phyloP scores from a whole-genome alignment of 495 filamentous ascomycete genomes.

The Xylaria flabelliformis region DNA sequence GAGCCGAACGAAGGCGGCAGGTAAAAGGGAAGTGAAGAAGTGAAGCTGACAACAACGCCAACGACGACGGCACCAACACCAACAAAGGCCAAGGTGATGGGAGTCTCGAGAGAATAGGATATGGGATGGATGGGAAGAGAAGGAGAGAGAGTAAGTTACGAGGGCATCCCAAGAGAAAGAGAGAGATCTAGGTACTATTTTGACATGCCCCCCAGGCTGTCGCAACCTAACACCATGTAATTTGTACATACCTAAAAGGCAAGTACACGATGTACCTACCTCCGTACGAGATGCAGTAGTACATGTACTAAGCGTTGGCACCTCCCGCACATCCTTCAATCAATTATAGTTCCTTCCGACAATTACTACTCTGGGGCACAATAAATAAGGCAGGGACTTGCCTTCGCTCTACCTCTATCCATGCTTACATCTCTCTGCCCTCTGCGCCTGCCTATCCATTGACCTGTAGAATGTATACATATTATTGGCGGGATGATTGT shows the following conservation, averaged over 20 bases:
- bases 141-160: neutral
- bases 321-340: neutral
- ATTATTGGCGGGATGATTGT: neutral
- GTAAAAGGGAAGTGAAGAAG: constrained; percentile 7
- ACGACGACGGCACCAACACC: constrained; percentile 8
- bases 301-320: neutral
- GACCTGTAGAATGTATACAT: neutral
- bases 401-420: neutral
- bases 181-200: neutral
- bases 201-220: neutral
- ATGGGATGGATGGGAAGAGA: neutral
- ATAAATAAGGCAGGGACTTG: neutral
- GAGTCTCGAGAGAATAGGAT: constrained; percentile 5
- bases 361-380: neutral
- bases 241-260: neutral
- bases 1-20: neutral
- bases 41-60: constrained; percentile 19
- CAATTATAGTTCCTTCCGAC: constrained; percentile 9
- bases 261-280: neutral
- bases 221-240: neutral
- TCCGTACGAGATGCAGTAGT: neutral
- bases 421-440: neutral
- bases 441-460: neutral
- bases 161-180: neutral
- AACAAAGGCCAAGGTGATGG: constrained; percentile 9